These are phyloP conservation scores for Citrus unshiu DNA, from an alignment of 345 rosid species.

Conservation along the genomic window DNA sequence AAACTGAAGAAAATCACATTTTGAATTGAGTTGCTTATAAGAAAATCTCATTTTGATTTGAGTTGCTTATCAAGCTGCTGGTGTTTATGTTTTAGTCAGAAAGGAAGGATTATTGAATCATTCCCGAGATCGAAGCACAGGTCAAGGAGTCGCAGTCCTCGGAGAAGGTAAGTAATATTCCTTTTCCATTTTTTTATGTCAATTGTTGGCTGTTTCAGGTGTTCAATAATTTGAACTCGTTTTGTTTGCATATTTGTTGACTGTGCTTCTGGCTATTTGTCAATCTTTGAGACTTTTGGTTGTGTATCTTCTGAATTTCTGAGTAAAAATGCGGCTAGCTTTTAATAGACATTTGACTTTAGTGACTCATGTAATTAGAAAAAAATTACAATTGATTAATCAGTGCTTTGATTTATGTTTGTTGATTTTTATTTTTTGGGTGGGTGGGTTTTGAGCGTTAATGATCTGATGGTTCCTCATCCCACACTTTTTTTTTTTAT, in stretches of 20 bases:
- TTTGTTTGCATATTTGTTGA: not conserved
- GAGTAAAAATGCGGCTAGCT: not conserved
- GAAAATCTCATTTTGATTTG: not conserved
- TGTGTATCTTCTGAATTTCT: not conserved
- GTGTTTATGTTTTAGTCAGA: slow-evolving; percentile 26
- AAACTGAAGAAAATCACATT: not conserved
- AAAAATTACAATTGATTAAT: too few species aligned
- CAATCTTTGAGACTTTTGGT: not conserved
- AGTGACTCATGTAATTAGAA: not conserved
- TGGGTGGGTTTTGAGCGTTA: not conserved
- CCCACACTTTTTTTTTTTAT: too few species aligned
- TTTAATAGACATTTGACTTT: not conserved
- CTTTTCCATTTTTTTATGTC: not conserved
- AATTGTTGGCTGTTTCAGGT: not conserved
- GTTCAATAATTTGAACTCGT: not conserved
- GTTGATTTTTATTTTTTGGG: too few species aligned
- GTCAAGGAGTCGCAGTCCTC: slow-evolving; percentile 60
- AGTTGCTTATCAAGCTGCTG: not conserved
- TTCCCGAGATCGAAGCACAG: slow-evolving; percentile 29
- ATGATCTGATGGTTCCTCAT: not conserved
- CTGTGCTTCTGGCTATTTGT: not conserved
- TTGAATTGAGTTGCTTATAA: not conserved
- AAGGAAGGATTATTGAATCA: slow-evolving; percentile 50
- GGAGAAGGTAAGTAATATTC: slow-evolving; percentile 26
- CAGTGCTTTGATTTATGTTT: too few species aligned